A percentile compares a stretch with the other conserved stretches of the same genome.
Evolutionary conservation across 208 protist genomes (phyloP).

Genomic region (Trichomonas vaginalis): DNA sequence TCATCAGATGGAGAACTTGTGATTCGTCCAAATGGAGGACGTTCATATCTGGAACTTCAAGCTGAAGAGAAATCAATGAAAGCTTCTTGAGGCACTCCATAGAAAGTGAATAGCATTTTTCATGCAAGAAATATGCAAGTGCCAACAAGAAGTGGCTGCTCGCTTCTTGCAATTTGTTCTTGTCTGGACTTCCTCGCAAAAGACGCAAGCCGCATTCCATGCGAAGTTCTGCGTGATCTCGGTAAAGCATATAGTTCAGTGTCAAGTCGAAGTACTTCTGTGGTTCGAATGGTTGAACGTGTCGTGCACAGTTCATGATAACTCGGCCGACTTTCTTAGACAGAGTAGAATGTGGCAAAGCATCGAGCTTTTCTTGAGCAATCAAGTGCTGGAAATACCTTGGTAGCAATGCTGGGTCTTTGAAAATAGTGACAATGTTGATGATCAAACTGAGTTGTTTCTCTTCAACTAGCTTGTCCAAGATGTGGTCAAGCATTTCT

Average conservation of each 20-base stretch:
- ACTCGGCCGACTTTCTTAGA: neutral
- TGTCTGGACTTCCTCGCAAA: neutral
- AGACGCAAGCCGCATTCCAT: neutral
- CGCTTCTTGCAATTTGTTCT: neutral
- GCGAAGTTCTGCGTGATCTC: neutral
- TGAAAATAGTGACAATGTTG: neutral
- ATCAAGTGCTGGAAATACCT: neutral
- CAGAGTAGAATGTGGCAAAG: neutral
- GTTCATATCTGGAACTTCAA: neutral
- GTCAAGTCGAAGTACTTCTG: neutral
- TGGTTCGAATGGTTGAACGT: neutral
- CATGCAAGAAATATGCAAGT: neutral
- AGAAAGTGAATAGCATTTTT: neutral
- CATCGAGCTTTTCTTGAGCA: neutral
- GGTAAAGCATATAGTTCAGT: neutral
- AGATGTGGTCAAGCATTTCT: neutral
- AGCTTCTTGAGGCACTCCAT: constrained; percentile 16
- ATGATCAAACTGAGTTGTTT: neutral
- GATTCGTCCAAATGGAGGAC: neutral
- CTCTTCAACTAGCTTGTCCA: neutral
- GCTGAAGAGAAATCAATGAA: neutral
- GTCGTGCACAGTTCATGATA: neutral
- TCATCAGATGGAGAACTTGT: neutral
- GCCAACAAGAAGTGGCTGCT: neutral
- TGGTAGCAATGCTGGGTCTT: neutral